Percentiles rank a stretch among this genome's conserved stretches.
Conservation (phyloP, 257 asterid species). For the Jaltomata sinuosa region DNA sequence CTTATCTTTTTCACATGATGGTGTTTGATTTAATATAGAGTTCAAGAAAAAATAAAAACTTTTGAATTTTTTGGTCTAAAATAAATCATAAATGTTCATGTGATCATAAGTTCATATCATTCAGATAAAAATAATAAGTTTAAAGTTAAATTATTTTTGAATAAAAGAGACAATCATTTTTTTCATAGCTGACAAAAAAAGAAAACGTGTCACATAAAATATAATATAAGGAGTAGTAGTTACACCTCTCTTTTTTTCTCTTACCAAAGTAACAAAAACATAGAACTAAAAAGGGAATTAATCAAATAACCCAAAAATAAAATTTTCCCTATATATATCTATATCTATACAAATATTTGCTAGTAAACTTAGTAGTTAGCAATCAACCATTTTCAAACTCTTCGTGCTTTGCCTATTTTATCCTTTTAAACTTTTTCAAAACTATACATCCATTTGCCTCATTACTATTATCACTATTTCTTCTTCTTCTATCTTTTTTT, state of each 20-base stretch:
- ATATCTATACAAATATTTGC: not conserved
- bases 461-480: not conserved
- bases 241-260: not conserved
- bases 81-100: no score
- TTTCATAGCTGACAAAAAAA: no score
- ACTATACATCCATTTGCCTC: not conserved
- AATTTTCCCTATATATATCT: not conserved
- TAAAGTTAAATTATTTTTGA: no score
- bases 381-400: not conserved
- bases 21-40: no score
- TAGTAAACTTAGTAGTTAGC: not conserved
- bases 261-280: not conserved
- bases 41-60: no score
- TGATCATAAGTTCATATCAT: no score
- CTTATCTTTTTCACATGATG: no score
- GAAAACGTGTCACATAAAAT: no score
- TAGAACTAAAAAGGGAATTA: not conserved
- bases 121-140: no score
- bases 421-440: not conserved
- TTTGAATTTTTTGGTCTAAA: no score
- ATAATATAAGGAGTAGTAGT: not conserved
- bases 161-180: no score
- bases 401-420: not conserved
- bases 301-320: slow-evolving; percentile 26
- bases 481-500: no score